Percentiles rank a stretch among this genome's conserved stretches.
Evolutionary conservation across 1,284 basidiomycete species (phyloP).

Genomic region (Rhodofomes roseus): DNA sequence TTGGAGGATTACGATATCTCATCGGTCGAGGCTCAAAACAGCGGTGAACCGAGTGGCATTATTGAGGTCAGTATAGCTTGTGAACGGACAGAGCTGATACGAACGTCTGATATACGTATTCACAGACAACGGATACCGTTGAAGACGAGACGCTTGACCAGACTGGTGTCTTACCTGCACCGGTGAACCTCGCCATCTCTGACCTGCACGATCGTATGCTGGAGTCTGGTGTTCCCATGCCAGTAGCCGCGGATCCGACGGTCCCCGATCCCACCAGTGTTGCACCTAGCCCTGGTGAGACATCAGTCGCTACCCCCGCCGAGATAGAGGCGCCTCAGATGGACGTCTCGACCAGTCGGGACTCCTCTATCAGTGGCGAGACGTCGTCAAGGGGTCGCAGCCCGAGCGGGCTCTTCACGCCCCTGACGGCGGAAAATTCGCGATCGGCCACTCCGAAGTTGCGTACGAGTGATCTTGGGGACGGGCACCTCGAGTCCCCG

Average conservation of each 20-base stretch:
- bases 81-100: not conserved
- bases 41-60: too few relatives aligned
- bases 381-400: constrained; percentile 11
- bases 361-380: constrained; percentile 10
- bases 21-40: not conserved
- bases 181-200: not conserved
- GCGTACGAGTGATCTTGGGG: not conserved
- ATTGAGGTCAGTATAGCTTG: not conserved
- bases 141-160: not conserved
- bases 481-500: not conserved
- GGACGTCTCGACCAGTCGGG: not conserved
- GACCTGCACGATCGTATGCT: constrained; percentile 7
- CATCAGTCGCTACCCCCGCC: not conserved
- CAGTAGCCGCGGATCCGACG: constrained; percentile 38
- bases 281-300: constrained; percentile 5
- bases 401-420: constrained; percentile 30
- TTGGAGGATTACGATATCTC: not conserved
- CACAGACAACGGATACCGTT: not conserved
- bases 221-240: constrained; percentile 31
- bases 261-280: constrained; percentile 37
- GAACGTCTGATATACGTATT: too few relatives aligned
- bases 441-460: constrained; percentile 14
- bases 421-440: constrained; percentile 19
- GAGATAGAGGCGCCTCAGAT: not conserved
- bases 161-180: too few relatives aligned